Conservation (phyloP, 148 eudicot genomes). For the Camellia granthamiana region DNA sequence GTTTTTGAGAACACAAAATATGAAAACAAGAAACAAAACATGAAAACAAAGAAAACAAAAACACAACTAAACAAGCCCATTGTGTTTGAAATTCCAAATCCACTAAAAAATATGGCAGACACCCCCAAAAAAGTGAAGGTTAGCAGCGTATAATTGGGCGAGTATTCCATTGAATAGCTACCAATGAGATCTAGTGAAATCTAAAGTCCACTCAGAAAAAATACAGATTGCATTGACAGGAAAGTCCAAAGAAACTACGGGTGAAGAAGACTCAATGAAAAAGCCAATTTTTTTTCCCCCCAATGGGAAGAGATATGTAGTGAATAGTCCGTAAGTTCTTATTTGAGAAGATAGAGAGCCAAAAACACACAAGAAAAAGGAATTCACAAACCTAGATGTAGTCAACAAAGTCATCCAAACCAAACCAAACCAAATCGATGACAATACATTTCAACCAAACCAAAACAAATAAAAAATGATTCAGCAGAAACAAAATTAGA, state of each 20-base stretch:
- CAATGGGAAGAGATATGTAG: background rate
- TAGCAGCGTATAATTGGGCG: background rate
- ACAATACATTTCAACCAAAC: background rate
- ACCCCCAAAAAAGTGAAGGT: background rate
- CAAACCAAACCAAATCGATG: no score
- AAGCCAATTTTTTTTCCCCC: background rate
- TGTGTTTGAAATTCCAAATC: background rate
- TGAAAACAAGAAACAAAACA: no score
- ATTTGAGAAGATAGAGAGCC: background rate
- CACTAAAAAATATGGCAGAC: background rate
- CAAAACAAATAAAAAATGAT: background rate
- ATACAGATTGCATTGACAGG: background rate
- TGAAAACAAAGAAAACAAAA: no score
- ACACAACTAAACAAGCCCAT: background rate
- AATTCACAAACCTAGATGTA: background rate
- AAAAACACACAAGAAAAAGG: background rate
- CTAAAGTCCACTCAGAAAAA: background rate
- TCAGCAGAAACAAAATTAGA: background rate
- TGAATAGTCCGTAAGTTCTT: background rate
- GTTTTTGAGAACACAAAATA: background rate
- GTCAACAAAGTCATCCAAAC: no score
- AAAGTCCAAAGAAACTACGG: background rate
- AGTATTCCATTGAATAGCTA: constrained; percentile 1
- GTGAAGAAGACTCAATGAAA: background rate
- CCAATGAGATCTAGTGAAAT: background rate